Evolutionary conservation across 176 grass and related monocot genomes (phyloP), one percentile per base, ranked within the genome.

Genomic region (Carex scoparia): DNA sequence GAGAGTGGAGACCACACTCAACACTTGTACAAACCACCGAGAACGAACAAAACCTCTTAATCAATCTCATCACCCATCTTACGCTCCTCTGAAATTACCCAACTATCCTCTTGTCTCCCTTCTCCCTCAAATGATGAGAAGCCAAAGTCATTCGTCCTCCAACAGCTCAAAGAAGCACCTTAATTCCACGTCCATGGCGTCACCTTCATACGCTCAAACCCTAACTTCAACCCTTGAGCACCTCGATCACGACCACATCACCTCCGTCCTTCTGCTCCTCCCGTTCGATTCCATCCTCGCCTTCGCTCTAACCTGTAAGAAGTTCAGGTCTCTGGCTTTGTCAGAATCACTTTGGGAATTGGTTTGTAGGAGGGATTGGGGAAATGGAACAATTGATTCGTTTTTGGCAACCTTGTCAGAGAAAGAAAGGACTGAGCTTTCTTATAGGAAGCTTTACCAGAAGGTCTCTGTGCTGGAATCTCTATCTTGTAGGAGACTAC

Each of bases 281-380:
- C 96, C 96, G 6, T 76, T 80, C 15, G 83, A 92, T 13, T 88
- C 91, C 83, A 90, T 98, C 79, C 76, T 98, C 66, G 89, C 93
- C 66, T 95, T 98, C 86, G 87, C 91, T 65, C 85, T 90, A 59
- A 93, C 93, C 3, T 98, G 95, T 81, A 89, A 86, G 63, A 73
- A 83, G 58, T 93, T 92, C 88, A 86, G 87, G 40, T 84, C 86
- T 15, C 85, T 89, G 81, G 91, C 91, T 65, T 88, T 82, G 57
- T 86, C 95, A 55, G 93, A 94, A 81, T 69, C 87, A 66, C 80
- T 98, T n/a, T 98, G 95, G 95, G 93, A 98, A 86, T 77, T 87
- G 78, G 49, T 98, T 56, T 98, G 89, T 86, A 75, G 89, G 79
- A 88, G 93, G 65, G 93, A 98, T 65, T 98, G 89, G 93, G 92